Base-by-base conservation (phyloP, 352 stramenopile genomes). In the Globisporangium megalacanthum region DNA sequence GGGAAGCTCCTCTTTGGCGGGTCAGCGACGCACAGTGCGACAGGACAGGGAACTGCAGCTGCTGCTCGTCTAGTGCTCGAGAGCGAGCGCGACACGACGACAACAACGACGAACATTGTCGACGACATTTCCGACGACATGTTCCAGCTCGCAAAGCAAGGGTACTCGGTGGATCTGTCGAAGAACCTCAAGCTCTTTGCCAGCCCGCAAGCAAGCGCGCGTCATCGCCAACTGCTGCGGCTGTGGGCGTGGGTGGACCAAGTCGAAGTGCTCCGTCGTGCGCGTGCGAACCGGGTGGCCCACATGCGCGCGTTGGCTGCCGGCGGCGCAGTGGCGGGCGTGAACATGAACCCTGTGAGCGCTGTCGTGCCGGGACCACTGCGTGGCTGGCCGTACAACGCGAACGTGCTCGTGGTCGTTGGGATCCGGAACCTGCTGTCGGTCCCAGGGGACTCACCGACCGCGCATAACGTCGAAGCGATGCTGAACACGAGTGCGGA, bases 191-290 rank as follows among this genome's bases (percentile, higher is more conserved):
- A 88, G 56, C 57, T 94, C 9, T 92, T 92, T 52, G 70, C 68
- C 15, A 61, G 65, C 7, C 20, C 47, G 22, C 11, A 20, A 13
- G 53, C 58, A 7, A 79, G 62, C 36, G 61, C 61, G 17, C 72
- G 72, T 0, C 66, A 77, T 33, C 77, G 77, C 3, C 70, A 88
- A 49, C 58, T 92, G 41, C 73, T 71, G 2, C 73, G 75, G 52
- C 62, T 94, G 17, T 94, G 85, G 85, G 51, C 79, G n/a, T 94
- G 85, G 85, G 78, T 94, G 8, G 80, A 94, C 42, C 85, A 94
- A 69, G 76, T 89, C 10, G 85, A 94, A 54, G 65, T 75, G 2
- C 61, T 94, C 33, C 79, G 83, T 19, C 75, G 79, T n/a, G 73
- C 80, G 37, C 78, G 77, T 60, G 77, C 72, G 41, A 76, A 80